Evolutionary conservation across 2,329 filamentous ascomycete species (phyloP).

Genomic region (Ophiostoma sp.): DNA sequence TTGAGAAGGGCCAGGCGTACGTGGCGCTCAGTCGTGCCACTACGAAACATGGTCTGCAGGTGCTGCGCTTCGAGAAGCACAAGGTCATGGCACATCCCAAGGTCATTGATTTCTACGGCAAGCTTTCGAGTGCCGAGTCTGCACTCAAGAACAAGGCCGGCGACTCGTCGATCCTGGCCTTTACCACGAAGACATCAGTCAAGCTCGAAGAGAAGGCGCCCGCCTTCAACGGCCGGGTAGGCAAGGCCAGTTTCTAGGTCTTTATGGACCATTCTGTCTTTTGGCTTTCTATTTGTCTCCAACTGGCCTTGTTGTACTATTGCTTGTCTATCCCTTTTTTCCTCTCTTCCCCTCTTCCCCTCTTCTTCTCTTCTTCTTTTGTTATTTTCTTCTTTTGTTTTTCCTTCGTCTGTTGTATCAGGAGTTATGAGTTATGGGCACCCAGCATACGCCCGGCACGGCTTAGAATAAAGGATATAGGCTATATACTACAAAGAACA

Average conservation of each 20-base stretch:
- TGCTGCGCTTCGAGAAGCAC: slow-evolving; percentile 76
- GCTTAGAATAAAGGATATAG: not conserved
- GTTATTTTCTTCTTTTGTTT: not conserved
- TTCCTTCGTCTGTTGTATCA: not conserved
- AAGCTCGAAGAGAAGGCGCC: slow-evolving; percentile 34
- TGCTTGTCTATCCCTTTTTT: not conserved
- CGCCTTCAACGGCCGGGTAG: not conserved
- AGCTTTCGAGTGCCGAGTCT: slow-evolving; percentile 65
- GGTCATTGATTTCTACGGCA: slow-evolving; percentile 79
- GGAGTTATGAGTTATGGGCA: slow-evolving; percentile 5
- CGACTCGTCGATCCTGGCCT: slow-evolving; percentile 37
- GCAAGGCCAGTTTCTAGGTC: slow-evolving; percentile 1
- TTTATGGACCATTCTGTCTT: not conserved
- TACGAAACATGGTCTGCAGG: slow-evolving; percentile 78
- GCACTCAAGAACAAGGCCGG: slow-evolving; percentile 32
- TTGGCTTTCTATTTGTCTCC: not conserved
- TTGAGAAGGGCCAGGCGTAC: slow-evolving; percentile 97
- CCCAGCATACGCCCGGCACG: slow-evolving; percentile 4
- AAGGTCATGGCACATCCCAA: slow-evolving; percentile 93
- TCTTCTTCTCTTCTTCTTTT: not conserved
- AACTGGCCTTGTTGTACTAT: not conserved
- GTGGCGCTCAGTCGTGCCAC: slow-evolving; percentile 92
- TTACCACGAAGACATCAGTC: slow-evolving; percentile 35
- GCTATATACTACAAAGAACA: not conserved
- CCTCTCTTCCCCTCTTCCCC: not conserved